Conservation (phyloP, 2,329 filamentous ascomycete genomes). For the Colletotrichum cordylinicola region DNA sequence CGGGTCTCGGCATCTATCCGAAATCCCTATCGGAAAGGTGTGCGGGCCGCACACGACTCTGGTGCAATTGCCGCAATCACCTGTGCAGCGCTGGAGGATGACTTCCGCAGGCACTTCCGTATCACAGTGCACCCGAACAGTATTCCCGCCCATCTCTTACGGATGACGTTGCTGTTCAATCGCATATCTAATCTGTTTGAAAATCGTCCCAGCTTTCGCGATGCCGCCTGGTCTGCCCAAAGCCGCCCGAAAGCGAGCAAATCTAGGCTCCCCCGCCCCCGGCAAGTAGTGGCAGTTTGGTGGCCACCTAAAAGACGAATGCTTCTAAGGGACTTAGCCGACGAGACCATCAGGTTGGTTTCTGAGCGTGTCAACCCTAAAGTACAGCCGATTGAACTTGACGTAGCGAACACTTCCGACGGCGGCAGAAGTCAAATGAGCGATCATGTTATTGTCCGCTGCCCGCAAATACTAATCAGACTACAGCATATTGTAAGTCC, state of each 20-base stretch:
- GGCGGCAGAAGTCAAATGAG: neutral
- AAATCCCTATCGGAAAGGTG: constrained; percentile 8
- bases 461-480: neutral
- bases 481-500: neutral
- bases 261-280: neutral
- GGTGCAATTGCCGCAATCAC: constrained; percentile 7
- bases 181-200: neutral
- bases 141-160: neutral
- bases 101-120: constrained; percentile 8
- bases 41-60: neutral
- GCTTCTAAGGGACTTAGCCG: neutral
- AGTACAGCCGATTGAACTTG: neutral
- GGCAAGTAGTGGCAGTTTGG: neutral
- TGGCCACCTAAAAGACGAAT: neutral
- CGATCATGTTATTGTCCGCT: neutral
- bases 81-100: neutral
- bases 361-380: neutral
- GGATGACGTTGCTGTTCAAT: neutral
- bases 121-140: constrained; percentile 20
- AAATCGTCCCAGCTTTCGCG: neutral
- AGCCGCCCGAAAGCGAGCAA: constrained; percentile 13
- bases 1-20: constrained; percentile 12
- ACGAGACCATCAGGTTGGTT: neutral
- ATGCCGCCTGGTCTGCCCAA: neutral
- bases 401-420: neutral